phyloP scores from a whole-genome alignment of 1,139 yeast species.

The Kurtzmaniella natalensis region DNA sequence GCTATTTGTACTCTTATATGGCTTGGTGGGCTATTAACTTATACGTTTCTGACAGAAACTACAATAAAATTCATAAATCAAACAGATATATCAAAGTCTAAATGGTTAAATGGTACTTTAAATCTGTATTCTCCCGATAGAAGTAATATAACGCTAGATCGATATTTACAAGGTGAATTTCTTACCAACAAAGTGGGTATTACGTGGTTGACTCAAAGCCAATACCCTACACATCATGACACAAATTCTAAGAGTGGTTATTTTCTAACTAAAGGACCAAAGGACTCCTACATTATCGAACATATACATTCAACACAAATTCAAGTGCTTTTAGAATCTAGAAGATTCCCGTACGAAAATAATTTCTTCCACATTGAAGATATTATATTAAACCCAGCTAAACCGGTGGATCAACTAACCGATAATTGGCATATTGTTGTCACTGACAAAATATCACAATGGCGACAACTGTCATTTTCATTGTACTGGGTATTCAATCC shows the following conservation, averaged over 20 bases:
- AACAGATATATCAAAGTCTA: slow-evolving; percentile 1
- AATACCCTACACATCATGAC: slow-evolving; percentile 21
- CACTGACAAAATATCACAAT: slow-evolving; percentile 28
- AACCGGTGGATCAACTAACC: slow-evolving; percentile 21
- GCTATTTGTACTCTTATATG: slow-evolving; percentile 15
- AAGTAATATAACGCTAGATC: slow-evolving; percentile 28
- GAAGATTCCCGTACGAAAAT: slow-evolving; percentile 30
- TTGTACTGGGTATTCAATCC: slow-evolving; percentile 35
- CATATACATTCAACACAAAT: slow-evolving; percentile 19
- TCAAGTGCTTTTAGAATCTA: slow-evolving; percentile 16
- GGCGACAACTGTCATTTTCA: slow-evolving; percentile 42
- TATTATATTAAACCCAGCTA: slow-evolving; percentile 30
- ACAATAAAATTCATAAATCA: slow-evolving; percentile 17
- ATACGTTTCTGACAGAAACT: slow-evolving; percentile 22
- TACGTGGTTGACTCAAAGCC: slow-evolving; percentile 27
- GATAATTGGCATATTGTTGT: slow-evolving; percentile 29
- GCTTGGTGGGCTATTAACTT: slow-evolving; percentile 26
- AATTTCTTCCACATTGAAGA: slow-evolving; percentile 28
- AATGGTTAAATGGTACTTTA: slow-evolving; percentile 25
- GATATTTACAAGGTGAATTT: slow-evolving; percentile 22
- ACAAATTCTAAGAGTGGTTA: slow-evolving; percentile 21
- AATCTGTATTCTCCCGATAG: slow-evolving; percentile 24
- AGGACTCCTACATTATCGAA: slow-evolving; percentile 15
- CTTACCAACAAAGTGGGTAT: slow-evolving; percentile 16
- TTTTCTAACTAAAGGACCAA: slow-evolving; percentile 21